Percentiles rank a stretch among this genome's conserved stretches.
These are phyloP conservation scores for Lycium ferocissimum DNA, from an alignment of 257 asterid species.

Conservation along the genomic window DNA sequence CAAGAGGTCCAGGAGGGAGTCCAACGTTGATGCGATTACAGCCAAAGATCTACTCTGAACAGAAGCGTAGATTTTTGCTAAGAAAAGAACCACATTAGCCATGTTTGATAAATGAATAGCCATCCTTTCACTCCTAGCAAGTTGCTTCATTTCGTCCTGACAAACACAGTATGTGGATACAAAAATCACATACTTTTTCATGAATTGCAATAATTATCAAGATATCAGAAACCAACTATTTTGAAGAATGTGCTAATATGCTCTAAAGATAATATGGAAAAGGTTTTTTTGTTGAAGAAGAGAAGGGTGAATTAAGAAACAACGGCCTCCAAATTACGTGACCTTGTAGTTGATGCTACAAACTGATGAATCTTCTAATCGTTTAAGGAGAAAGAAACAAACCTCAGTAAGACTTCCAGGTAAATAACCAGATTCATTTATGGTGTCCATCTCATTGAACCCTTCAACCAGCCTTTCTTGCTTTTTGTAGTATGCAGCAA, in stretches of 20 bases:
- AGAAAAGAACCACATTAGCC: conserved; percentile 74
- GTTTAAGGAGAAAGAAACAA: conserved; percentile 15
- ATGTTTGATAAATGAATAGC: conserved; percentile 77
- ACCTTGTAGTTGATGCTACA: too few relatives aligned
- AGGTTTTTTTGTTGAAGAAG: too few relatives aligned
- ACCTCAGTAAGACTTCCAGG: conserved; percentile 76
- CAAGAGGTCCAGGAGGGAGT: conserved; percentile 83
- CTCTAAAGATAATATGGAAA: too few relatives aligned
- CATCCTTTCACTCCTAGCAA: conserved; percentile 80
- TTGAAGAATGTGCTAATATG: too few relatives aligned
- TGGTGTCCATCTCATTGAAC: conserved; percentile 84
- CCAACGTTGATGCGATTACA: conserved; percentile 94
- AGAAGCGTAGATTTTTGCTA: conserved; percentile 83
- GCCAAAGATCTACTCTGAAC: conserved; percentile 88
- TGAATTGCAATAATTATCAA: neutral
- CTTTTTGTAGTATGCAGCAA: conserved; percentile 82
- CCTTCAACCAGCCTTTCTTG: conserved; percentile 85
- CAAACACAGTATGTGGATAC: neutral
- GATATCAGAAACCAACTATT: neutral
- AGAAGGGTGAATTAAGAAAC: too few relatives aligned
- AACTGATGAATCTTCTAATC: too few relatives aligned
- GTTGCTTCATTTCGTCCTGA: conserved; percentile 80
- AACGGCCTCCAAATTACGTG: too few relatives aligned
- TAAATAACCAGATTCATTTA: conserved; percentile 66
- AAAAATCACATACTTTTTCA: neutral